Base-by-base conservation (phyloP, 1,284 basidiomycete genomes). In the Trichosporon coremiiforme region DNA sequence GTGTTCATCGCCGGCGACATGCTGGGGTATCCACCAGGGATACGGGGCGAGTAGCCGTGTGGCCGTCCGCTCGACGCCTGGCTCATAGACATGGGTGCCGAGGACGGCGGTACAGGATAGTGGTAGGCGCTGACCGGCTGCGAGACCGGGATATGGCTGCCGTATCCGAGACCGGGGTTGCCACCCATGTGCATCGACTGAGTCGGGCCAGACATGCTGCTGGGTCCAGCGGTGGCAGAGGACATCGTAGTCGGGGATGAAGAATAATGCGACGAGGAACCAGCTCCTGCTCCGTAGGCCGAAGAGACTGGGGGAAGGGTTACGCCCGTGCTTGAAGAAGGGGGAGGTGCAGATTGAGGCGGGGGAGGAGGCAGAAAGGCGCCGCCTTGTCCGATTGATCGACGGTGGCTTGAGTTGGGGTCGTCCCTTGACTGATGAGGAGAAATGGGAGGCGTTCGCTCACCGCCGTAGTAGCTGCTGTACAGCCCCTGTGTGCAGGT, bases 361-460 rank as follows among this genome's bases (percentile, higher is more conserved):
- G 73, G 72, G 1, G 75, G 75, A 3, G 74, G 72, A n/a, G 74
- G 74, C 1, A 77, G 67, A 57, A 74, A 76, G 10, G 62, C 71
- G 29, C 57, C 57, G n/a, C 71, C 72, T 35, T 73, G 69, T 41
- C 72, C 72, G 53, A 70, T 57, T 7, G 68, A 41, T 31, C 75
- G 72, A 29, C 72, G 72, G 62, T 75, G 75, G 29, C 36, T 47
- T 9, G 67, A 35, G 57, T 62, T 35, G 8, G 67, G 38, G 8
- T 68, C 55, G 38, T 74, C 74, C 20, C 70, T 67, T 31, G 73
- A 64, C 50, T 66, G 71, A 41, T 62, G 70, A 17, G 66, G 71
- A 2, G 72, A 73, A 22, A 69, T 66, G 15, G 66, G 74, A 33
- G 67, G 71, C 57, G 41, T 66, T 35, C 65, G 76, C n/a, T 75